These are phyloP conservation scores for Oryza australiensis DNA, from an alignment of 176 grass and related monocot genomes.

Conservation along the genomic window DNA sequence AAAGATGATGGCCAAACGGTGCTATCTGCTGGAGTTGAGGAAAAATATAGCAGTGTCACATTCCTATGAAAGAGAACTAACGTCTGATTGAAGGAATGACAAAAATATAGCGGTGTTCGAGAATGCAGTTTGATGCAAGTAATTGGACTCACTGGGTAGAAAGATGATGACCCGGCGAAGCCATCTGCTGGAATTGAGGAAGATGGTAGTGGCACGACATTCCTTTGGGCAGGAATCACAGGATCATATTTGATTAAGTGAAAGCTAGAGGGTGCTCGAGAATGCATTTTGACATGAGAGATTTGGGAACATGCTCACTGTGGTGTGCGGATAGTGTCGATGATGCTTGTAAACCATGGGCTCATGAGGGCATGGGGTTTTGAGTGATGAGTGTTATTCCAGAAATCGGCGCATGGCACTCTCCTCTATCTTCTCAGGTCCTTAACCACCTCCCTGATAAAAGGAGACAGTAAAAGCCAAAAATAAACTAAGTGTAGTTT, in stretches of 20 bases:
- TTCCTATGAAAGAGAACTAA: background rate
- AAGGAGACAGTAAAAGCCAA: too few species aligned
- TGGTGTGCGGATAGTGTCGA: background rate
- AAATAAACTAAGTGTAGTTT: too few species aligned
- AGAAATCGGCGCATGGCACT: too few species aligned
- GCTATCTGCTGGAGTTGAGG: background rate
- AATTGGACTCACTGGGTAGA: background rate
- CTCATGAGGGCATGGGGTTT: background rate
- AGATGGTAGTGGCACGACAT: background rate
- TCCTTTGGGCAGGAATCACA: background rate
- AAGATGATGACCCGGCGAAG: background rate
- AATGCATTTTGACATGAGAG: background rate
- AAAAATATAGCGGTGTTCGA: background rate
- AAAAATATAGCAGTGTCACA: background rate
- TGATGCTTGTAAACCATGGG: background rate
- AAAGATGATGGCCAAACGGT: background rate
- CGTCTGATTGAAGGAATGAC: background rate
- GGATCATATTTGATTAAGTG: background rate
- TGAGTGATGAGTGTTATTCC: background rate
- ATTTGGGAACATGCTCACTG: background rate
- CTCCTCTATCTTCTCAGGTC: too few species aligned
- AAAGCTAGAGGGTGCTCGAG: background rate
- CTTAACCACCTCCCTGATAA: too few species aligned
- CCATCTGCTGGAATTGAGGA: background rate
- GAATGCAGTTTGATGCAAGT: background rate